Conservation (phyloP, 176 grass and related monocot genomes). For the Thinopyrum elongatum region DNA sequence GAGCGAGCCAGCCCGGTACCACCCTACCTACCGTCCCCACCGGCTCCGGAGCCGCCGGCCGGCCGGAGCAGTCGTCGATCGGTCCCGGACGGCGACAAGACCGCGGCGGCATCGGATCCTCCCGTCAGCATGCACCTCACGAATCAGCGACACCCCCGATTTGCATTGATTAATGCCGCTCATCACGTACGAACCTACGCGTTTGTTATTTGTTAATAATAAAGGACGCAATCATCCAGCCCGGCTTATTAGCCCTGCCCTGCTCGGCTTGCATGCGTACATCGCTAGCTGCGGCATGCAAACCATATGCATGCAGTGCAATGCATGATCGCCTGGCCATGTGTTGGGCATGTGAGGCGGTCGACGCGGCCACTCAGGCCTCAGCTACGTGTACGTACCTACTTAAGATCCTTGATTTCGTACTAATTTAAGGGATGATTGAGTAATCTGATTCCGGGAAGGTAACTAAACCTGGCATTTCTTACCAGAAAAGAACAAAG, state of each 20-base stretch:
- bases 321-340: constrained; percentile 23
- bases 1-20: neutral
- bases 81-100: constrained; percentile 8
- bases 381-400: neutral
- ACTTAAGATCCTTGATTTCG: constrained; percentile 6
- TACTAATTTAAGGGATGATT: neutral
- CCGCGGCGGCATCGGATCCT: constrained; percentile 18
- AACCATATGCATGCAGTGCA: neutral
- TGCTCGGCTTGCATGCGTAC: neutral
- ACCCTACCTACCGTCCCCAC: constrained; percentile 7
- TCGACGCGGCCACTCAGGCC: neutral
- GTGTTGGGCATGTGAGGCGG: constrained; percentile 34
- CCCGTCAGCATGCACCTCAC: neutral
- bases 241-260: neutral
- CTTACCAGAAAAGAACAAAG: neutral
- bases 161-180: neutral
- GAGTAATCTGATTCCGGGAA: neutral
- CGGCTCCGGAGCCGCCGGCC: neutral
- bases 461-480: neutral
- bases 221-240: neutral
- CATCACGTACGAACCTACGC: neutral
- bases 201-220: neutral
- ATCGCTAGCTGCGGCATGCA: neutral
- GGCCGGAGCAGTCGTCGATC: neutral
- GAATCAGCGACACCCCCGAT: neutral